Base-by-base conservation (phyloP, 805 yeast genomes). In the Phaffomyces opuntiae region DNA sequence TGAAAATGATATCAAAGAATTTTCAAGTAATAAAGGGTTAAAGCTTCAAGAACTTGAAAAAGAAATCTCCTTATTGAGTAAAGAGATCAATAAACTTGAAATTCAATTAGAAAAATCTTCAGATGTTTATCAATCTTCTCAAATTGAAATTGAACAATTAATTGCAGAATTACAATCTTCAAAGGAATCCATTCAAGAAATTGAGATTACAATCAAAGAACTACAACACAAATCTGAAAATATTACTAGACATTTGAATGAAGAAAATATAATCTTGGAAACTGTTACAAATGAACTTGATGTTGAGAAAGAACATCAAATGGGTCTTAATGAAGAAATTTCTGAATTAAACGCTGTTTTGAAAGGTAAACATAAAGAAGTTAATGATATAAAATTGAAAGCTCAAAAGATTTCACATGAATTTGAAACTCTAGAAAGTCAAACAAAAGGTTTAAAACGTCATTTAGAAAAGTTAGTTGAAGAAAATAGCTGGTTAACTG, bases 1-100 rank as follows among this genome's bases (percentile, higher is more conserved):
- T 44, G 86, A 85, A 57, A 74, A 68, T 16, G 98, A 93, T 61
- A 86, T 89, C 68, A 70, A 74, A 43, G 98, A 93, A 55, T 91
- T 89, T 60, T 78, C 76, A 48, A 68, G 68, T 38, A 84, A 95
- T 61, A 90, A 89, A 54, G 87, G 90, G 1, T 75, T 83, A 1
- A 95, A 91, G 61, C 69, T 95, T 48, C 78, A 77, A 41, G 78
- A 84, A 55, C 66, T 85, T 37, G 74, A 77, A 51, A 49, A 56
- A 6, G 88, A 84, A 49, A 70, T 83, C 24, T 56, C 59, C 11
- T 51, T 56, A 8, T 61, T 83, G 5, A 56, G 67, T 0, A 50
- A 57, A 7, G 64, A 72, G 39, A 56, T 75, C 0, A 57, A 53
- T 3, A 42, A 55, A 3, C 53, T 67, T 19, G 80, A 77, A 43